Percentiles rank a stretch among this genome's conserved stretches.
phyloP scores from a whole-genome alignment of 2,329 filamentous ascomycete genomes.

The Chrysoporthe puriensis region DNA sequence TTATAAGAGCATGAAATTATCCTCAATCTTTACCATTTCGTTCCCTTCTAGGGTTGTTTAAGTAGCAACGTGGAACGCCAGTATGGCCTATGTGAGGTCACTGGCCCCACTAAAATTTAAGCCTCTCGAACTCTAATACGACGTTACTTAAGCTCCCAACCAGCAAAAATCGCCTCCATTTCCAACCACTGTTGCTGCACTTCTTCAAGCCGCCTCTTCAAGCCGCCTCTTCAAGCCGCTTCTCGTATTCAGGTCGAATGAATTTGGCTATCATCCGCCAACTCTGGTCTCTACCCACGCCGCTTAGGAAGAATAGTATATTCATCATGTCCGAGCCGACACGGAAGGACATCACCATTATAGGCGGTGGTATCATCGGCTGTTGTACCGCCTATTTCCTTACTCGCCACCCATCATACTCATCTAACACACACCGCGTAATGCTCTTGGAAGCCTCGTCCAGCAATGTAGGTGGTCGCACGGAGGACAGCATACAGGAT shows the following conservation, averaged over 20 bases:
- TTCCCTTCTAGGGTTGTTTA: too few species aligned
- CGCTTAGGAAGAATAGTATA: neutral
- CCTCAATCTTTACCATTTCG: too few species aligned
- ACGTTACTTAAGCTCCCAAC: neutral
- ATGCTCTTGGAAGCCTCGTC: slow-evolving; percentile 67
- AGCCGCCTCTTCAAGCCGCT: neutral
- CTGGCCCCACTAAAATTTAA: slow-evolving; percentile 4
- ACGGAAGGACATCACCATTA: slow-evolving; percentile 32
- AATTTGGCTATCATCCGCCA: neutral
- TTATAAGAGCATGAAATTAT: too few species aligned
- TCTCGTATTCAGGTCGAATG: neutral
- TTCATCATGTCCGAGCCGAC: slow-evolving; percentile 5
- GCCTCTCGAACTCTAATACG: slow-evolving; percentile 8
- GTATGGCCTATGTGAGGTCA: slow-evolving; percentile 10
- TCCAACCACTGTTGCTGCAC: neutral
- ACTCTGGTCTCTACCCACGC: neutral
- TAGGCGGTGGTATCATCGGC: slow-evolving; percentile 77
- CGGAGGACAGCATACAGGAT: slow-evolving; percentile 38
- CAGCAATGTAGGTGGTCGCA: slow-evolving; percentile 39
- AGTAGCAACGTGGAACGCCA: too few species aligned
- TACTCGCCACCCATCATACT: slow-evolving; percentile 70
- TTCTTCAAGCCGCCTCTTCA: neutral
- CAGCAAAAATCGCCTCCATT: neutral
- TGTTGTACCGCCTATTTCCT: slow-evolving; percentile 75
- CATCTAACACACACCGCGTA: slow-evolving; percentile 66